phyloP scores from a whole-genome alignment of 139 green algal species.

The Klebsormidium nitens region DNA sequence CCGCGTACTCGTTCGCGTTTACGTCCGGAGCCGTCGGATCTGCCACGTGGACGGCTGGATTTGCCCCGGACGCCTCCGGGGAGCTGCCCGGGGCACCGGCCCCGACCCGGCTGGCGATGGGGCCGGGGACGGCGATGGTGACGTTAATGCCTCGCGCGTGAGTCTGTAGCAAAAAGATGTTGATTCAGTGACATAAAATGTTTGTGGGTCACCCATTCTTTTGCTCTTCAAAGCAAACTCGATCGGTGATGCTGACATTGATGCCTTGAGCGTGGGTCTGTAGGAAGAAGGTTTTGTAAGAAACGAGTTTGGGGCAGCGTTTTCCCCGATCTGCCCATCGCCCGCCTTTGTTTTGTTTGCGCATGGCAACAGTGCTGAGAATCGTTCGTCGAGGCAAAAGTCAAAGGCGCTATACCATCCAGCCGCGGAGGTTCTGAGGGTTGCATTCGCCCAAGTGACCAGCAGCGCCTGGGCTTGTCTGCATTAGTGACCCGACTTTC shows the following conservation, averaged over 20 bases:
- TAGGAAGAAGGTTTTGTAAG: not conserved
- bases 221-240: not conserved
- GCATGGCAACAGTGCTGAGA: too few relatives aligned
- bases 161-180: not conserved
- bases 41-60: not conserved
- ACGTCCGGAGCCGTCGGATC: not conserved
- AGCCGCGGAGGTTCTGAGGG: too few relatives aligned
- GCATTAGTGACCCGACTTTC: too few relatives aligned
- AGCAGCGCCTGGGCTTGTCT: too few relatives aligned
- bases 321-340: not conserved
- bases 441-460: too few relatives aligned
- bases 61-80: not conserved
- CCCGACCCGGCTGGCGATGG: too few relatives aligned
- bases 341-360: too few relatives aligned
- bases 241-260: slow-evolving; percentile 18
- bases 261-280: not conserved
- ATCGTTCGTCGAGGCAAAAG: too few relatives aligned
- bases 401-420: too few relatives aligned
- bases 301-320: not conserved
- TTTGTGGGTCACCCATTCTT: not conserved
- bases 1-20: not conserved
- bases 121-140: slow-evolving; percentile 23
- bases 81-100: not conserved
- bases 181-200: not conserved
- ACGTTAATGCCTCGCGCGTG: slow-evolving; percentile 3